Evolutionary conservation across 2,329 filamentous ascomycete genomes (phyloP).

Genomic region (Paracoccidioides brasiliensis): DNA sequence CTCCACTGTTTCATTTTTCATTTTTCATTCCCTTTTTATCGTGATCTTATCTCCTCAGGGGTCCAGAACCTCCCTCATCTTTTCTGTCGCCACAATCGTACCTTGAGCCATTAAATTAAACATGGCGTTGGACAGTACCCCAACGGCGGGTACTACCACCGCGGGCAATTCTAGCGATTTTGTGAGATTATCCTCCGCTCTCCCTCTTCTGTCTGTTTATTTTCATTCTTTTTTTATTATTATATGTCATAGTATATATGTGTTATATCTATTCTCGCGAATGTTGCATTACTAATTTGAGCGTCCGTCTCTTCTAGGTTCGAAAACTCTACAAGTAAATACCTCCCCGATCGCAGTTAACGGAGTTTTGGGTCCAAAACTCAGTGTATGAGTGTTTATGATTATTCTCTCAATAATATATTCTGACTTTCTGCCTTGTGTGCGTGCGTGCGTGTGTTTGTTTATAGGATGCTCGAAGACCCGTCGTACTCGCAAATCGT

Average conservation of each 20-base stretch:
- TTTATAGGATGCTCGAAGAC: conserved; percentile 80
- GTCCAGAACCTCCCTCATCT: neutral
- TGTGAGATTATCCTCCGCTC: conserved; percentile 45
- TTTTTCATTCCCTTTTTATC: neutral
- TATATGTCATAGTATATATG: neutral
- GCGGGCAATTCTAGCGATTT: conserved; percentile 89
- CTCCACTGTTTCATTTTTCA: neutral
- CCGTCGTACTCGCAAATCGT: conserved; percentile 86
- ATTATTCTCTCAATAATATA: neutral
- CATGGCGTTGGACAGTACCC: conserved; percentile 8
- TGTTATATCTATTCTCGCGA: conserved; percentile 7
- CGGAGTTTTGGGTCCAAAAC: conserved; percentile 8
- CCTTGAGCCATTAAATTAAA: neutral
- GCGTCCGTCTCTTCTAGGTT: conserved; percentile 48
- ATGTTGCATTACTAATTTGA: conserved; percentile 7
- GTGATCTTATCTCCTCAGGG: neutral
- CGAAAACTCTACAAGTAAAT: conserved; percentile 93
- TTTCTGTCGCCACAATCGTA: neutral
- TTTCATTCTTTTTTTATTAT: too few relatives aligned
- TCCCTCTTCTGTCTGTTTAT: neutral
- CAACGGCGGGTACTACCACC: conserved; percentile 15
- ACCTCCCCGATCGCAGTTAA: conserved; percentile 17
- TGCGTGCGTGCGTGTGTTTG: neutral
- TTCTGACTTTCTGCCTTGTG: neutral
- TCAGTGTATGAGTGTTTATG: neutral